Evolutionary conservation across 108 stramenopile species (phyloP).

Genomic region (Parmales sp.): DNA sequence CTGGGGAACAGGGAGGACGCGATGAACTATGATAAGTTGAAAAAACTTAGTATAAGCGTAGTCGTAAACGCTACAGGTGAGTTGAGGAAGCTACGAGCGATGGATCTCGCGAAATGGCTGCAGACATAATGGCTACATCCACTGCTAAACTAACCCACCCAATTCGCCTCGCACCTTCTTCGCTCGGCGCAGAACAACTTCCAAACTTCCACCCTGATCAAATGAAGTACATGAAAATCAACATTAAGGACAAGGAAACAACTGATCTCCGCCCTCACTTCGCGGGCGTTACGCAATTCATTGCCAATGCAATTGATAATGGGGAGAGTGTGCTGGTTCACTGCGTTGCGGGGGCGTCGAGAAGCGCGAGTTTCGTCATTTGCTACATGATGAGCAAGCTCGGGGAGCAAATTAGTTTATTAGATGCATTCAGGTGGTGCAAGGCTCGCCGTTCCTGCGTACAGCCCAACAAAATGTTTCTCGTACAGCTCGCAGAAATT

Average conservation of each 20-base stretch:
- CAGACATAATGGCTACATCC: too few species aligned
- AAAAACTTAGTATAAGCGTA: neutral
- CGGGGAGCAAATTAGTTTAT: neutral
- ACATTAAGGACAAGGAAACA: neutral
- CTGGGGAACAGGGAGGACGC: slow-evolving; percentile 2
- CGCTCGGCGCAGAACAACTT: too few species aligned
- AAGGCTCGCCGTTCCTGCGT: neutral
- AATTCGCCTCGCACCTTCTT: too few species aligned
- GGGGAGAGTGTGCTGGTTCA: neutral
- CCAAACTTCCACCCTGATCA: neutral
- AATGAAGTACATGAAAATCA: neutral
- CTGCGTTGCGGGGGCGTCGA: neutral
- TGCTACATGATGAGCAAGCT: neutral
- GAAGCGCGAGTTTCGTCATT: slow-evolving; percentile 6
- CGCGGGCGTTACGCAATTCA: neutral
- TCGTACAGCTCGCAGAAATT: neutral
- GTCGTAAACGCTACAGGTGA: neutral
- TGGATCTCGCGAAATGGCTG: too few species aligned
- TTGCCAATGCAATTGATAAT: neutral
- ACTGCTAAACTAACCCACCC: too few species aligned
- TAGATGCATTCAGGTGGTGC: neutral
- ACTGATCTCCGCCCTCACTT: neutral
- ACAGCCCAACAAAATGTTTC: neutral
- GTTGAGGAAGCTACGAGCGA: too few species aligned
- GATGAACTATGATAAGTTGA: neutral